These are phyloP conservation scores for Globisporangium mamillatum DNA, from an alignment of 352 stramenopile genomes.

Conservation along the genomic window DNA sequence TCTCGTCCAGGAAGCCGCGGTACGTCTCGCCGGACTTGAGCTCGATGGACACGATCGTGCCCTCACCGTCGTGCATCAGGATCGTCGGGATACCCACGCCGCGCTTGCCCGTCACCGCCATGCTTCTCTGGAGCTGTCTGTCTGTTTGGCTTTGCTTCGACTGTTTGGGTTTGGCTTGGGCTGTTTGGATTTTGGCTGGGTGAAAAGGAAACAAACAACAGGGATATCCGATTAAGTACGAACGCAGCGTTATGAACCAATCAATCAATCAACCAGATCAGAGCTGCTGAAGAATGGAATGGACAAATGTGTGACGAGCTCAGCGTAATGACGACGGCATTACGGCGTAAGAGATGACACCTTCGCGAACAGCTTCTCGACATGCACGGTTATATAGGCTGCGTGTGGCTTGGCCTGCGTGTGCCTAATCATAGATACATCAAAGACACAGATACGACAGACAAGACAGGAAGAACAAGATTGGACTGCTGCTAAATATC, in stretches of 20 bases:
- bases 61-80: slow-evolving; percentile 83
- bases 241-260: neutral
- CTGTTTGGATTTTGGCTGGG: neutral
- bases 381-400: neutral
- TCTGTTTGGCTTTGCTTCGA: slow-evolving; percentile 2
- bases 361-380: neutral
- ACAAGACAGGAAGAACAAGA: neutral
- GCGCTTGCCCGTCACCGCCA: slow-evolving; percentile 85
- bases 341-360: neutral
- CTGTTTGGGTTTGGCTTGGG: slow-evolving; percentile 2
- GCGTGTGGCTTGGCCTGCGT: neutral
- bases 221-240: slow-evolving; percentile 8
- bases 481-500: slow-evolving; percentile 19
- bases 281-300: neutral
- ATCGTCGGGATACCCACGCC: slow-evolving; percentile 84
- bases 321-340: neutral
- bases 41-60: slow-evolving; percentile 87
- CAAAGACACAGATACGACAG: neutral
- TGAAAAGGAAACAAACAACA: neutral
- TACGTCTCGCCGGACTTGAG: slow-evolving; percentile 86
- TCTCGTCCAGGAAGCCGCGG: slow-evolving; percentile 82
- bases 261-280: slow-evolving; percentile 3
- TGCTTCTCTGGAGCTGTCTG: slow-evolving; percentile 12
- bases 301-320: neutral
- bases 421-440: neutral